Evolutionary conservation across 2,329 filamentous ascomycete species (phyloP).

Genomic region (Coniella lustricola): DNA sequence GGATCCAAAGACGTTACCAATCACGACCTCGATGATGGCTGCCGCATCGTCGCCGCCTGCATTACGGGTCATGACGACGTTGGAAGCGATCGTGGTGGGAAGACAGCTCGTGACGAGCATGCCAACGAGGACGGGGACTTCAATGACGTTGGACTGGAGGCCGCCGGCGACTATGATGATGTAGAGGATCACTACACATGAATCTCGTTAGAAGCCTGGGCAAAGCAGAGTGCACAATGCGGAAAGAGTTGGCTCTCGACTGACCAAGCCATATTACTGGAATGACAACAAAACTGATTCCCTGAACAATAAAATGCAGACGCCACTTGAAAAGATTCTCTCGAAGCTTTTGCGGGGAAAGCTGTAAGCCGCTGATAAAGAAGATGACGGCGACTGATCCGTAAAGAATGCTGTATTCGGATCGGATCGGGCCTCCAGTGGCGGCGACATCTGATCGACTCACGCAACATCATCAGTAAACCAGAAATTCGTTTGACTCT

Average conservation of each 20-base stretch:
- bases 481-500: not conserved
- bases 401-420: slow-evolving; percentile 56
- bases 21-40: slow-evolving; percentile 59
- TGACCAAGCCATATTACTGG: slow-evolving; percentile 54
- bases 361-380: slow-evolving; percentile 62
- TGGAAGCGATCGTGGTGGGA: slow-evolving; percentile 66
- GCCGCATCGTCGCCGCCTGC: slow-evolving; percentile 62
- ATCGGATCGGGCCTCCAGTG: slow-evolving; percentile 43
- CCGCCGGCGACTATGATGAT: slow-evolving; percentile 41
- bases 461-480: slow-evolving; percentile 7
- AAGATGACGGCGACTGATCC: slow-evolving; percentile 64
- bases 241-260: slow-evolving; percentile 11
- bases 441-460: slow-evolving; percentile 36
- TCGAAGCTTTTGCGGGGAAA: slow-evolving; percentile 54
- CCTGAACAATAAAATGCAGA: slow-evolving; percentile 60
- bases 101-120: slow-evolving; percentile 62
- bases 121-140: slow-evolving; percentile 58
- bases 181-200: slow-evolving; percentile 33
- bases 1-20: slow-evolving; percentile 62
- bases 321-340: slow-evolving; percentile 60
- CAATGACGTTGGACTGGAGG: slow-evolving; percentile 48
- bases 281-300: slow-evolving; percentile 59
- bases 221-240: not conserved
- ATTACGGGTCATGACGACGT: slow-evolving; percentile 66
- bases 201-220: slow-evolving; percentile 13